Base-by-base conservation (phyloP, 208 protist species). In the Trypanosoma boissoni region DNA sequence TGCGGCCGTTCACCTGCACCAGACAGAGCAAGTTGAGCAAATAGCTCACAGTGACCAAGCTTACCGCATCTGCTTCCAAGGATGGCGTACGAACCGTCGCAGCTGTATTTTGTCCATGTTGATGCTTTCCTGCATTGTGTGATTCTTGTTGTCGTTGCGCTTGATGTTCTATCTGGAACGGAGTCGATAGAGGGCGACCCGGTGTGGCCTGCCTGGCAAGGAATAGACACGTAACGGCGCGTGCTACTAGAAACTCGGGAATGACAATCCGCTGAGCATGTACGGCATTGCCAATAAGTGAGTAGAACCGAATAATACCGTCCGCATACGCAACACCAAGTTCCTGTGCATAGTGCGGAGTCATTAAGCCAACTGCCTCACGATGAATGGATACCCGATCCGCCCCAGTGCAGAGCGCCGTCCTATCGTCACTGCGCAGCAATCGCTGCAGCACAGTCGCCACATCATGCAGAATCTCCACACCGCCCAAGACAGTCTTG, bases 51-150 rank as follows among this genome's bases (percentile, higher is more conserved):
- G 78, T 60, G 14, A 86, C 74, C 36, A 92, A 70, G 39, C 79
- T 80, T 49, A 92, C 84, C 10, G 79, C 84, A 57, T 92, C 84
- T 2, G 80, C 72, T 54, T 92, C 84, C n/a, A n/a, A n/a, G n/a
- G n/a, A n/a, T n/a, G n/a, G n/a, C n/a, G n/a, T 20, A 86, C 72
- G 21, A 78, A 60, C 41, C 54, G 48, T 52, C 48, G 62, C 46
- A 52, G 16, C 26, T 55, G 26, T 12, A n/a, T n/a, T n/a, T n/a
- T n/a, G n/a, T n/a, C n/a, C n/a, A n/a, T n/a, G n/a, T n/a, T n/a
- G n/a, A n/a, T n/a, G n/a, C n/a, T n/a, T n/a, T n/a, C n/a, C n/a
- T n/a, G n/a, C n/a, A n/a, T n/a, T n/a, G 1, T 18, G 29, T 9
- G 37, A 39, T 21, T 53, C n/a, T n/a, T n/a, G n/a, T n/a, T n/a